These are phyloP conservation scores for Salix arbutifolia DNA, from an alignment of 345 rosid species.

Conservation along the genomic window DNA sequence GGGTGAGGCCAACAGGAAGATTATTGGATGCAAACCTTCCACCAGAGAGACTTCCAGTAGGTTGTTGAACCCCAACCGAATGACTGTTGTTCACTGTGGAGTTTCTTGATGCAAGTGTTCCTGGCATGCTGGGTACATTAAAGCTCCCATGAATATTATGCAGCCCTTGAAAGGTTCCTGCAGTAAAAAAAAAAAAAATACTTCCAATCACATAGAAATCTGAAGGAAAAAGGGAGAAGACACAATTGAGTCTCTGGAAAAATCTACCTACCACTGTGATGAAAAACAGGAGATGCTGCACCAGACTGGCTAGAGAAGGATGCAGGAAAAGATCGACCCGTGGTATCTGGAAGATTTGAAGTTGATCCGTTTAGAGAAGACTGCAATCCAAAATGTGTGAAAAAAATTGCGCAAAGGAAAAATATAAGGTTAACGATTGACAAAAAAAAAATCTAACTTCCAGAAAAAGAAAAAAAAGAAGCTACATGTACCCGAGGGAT, in stretches of 20 bases:
- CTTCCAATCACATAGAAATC: neutral
- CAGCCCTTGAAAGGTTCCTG: constrained; percentile 83
- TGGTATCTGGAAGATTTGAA: constrained; percentile 75
- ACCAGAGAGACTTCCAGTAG: constrained; percentile 77
- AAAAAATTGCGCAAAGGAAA: neutral
- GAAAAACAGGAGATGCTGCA: constrained; percentile 76
- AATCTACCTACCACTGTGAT: constrained; percentile 59
- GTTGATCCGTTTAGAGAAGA: constrained; percentile 84
- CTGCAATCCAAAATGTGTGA: constrained; percentile 40
- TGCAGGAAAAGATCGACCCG: constrained; percentile 67
- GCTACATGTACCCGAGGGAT: too few species aligned
- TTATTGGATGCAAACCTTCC: constrained; percentile 86
- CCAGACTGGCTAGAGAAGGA: constrained; percentile 96
- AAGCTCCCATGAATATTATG: constrained; percentile 88
- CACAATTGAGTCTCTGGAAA: constrained; percentile 6
- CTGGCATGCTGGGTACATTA: constrained; percentile 83
- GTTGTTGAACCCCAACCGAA: constrained; percentile 82
- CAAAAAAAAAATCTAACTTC: neutral
- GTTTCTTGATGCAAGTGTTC: constrained; percentile 87
- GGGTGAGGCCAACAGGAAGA: constrained; percentile 84
- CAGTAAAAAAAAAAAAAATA: constrained; percentile 13
- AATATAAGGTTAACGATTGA: neutral
- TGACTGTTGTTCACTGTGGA: constrained; percentile 71
- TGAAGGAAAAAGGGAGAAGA: neutral
- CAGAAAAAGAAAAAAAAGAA: too few species aligned